phyloP scores from a whole-genome alignment of 2,329 filamentous ascomycete species.

The Fusarium citri region DNA sequence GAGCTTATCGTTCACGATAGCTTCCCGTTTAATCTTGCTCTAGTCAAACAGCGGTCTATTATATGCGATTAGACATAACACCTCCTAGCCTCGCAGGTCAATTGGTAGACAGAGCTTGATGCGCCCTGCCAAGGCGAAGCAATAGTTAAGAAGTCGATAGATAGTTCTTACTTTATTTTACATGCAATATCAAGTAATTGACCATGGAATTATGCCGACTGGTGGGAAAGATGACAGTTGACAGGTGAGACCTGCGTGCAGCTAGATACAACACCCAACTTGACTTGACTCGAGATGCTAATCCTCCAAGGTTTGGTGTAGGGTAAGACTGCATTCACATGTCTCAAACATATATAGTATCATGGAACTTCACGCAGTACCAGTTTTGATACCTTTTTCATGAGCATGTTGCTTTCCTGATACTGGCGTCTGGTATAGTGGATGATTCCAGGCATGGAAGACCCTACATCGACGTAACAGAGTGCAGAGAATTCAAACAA shows the following conservation, averaged over 20 bases:
- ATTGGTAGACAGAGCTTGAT: neutral
- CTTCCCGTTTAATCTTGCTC: neutral
- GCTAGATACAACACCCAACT: neutral
- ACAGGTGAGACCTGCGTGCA: neutral
- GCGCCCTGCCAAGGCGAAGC: neutral
- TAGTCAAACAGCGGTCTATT: neutral
- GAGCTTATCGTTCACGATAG: neutral
- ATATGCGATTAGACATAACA: neutral
- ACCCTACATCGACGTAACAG: no score
- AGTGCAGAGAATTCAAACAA: no score
- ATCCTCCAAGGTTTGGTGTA: neutral
- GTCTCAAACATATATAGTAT: no score
- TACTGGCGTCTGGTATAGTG: neutral
- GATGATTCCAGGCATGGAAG: neutral
- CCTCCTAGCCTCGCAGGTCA: neutral
- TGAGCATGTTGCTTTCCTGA: no score
- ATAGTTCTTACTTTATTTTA: neutral
- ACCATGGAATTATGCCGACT: slow-evolving; percentile 11
- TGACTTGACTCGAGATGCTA: neutral
- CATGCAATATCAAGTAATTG: neutral
- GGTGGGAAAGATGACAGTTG: neutral
- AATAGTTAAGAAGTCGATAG: neutral
- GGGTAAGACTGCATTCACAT: neutral
- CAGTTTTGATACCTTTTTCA: no score
- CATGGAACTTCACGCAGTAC: no score